Conservation (phyloP, 768 basidiomycete species). For the Rhodotorula babjevae region DNA sequence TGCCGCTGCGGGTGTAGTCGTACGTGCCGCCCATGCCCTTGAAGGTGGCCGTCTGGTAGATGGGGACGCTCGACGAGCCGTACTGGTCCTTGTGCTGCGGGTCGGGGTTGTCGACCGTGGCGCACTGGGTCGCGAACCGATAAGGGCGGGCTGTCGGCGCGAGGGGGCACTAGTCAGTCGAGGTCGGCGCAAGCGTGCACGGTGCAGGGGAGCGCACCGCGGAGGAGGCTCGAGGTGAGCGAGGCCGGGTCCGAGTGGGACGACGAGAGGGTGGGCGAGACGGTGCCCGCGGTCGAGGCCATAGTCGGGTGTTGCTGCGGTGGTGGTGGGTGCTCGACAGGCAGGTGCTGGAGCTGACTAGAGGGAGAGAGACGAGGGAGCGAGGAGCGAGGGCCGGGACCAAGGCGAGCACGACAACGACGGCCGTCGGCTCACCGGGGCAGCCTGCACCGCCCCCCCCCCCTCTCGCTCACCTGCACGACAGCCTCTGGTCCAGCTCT, state of each 20-base stretch:
- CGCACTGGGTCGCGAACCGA: conserved; percentile 46
- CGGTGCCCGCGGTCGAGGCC: conserved; percentile 7
- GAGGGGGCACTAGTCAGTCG: too few relatives aligned
- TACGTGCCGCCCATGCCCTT: conserved; percentile 80
- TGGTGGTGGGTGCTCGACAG: not conserved
- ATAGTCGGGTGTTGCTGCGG: not conserved
- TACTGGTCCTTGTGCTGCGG: conserved; percentile 82
- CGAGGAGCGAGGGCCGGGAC: too few relatives aligned
- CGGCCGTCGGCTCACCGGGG: too few relatives aligned
- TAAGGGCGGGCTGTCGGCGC: conserved; percentile 14
- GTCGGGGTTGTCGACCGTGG: conserved; percentile 82
- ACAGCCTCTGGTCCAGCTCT: too few relatives aligned
- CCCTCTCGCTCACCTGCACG: too few relatives aligned
- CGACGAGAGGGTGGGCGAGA: not conserved
- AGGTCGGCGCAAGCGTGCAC: too few relatives aligned
- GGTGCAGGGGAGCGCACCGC: not conserved
- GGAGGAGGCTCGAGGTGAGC: conserved; percentile 30
- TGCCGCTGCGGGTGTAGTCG: conserved; percentile 91
- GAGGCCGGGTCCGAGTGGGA: not conserved
- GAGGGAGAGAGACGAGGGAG: not conserved
- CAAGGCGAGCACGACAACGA: too few relatives aligned
- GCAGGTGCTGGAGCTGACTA: not conserved
- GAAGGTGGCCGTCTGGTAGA: conserved; percentile 97
- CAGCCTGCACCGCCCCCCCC: too few relatives aligned
- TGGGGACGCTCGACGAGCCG: conserved; percentile 87